A percentile compares a stretch with the other conserved stretches of the same genome.
phyloP scores from a whole-genome alignment of 2,329 filamentous ascomycete species.

The Aspergillus texensis region DNA sequence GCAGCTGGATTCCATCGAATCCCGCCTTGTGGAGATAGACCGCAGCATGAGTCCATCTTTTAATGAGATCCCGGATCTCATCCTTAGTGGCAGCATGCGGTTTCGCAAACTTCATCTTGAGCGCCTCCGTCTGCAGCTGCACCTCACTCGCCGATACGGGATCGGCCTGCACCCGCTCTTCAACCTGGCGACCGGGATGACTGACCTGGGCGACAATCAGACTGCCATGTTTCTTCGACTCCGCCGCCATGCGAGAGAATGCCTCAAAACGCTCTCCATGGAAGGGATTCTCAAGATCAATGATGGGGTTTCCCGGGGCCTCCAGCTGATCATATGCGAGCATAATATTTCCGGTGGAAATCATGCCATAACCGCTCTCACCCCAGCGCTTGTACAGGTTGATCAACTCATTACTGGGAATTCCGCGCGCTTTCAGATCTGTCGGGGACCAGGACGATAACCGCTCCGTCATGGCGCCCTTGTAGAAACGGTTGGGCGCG shows the following conservation, averaged over 20 bases:
- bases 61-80: slow-evolving; percentile 56
- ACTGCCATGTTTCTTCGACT: slow-evolving; percentile 59
- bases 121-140: slow-evolving; percentile 41
- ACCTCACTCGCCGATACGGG: slow-evolving; percentile 57
- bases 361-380: slow-evolving; percentile 57
- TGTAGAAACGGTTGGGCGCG: slow-evolving; percentile 68
- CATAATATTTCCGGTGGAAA: slow-evolving; percentile 67
- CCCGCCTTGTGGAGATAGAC: slow-evolving; percentile 65
- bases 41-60: slow-evolving; percentile 63
- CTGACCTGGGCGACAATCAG: slow-evolving; percentile 64
- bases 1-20: slow-evolving; percentile 55
- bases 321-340: slow-evolving; percentile 63
- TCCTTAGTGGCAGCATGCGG: slow-evolving; percentile 34
- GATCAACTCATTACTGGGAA: slow-evolving; percentile 56
- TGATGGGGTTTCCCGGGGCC: slow-evolving; percentile 60
- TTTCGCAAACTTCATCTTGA: slow-evolving; percentile 38
- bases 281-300: slow-evolving; percentile 55
- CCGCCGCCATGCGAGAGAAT: slow-evolving; percentile 60
- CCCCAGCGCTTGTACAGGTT: slow-evolving; percentile 66
- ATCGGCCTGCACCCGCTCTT: slow-evolving; percentile 48
- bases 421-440: slow-evolving; percentile 54
- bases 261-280: slow-evolving; percentile 61
- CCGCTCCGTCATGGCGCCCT: slow-evolving; percentile 68
- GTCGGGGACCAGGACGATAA: slow-evolving; percentile 63
- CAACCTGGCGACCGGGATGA: slow-evolving; percentile 64